Base-by-base conservation (phyloP, 192 early-diverging fungal species). In the Podila minutissima region DNA sequence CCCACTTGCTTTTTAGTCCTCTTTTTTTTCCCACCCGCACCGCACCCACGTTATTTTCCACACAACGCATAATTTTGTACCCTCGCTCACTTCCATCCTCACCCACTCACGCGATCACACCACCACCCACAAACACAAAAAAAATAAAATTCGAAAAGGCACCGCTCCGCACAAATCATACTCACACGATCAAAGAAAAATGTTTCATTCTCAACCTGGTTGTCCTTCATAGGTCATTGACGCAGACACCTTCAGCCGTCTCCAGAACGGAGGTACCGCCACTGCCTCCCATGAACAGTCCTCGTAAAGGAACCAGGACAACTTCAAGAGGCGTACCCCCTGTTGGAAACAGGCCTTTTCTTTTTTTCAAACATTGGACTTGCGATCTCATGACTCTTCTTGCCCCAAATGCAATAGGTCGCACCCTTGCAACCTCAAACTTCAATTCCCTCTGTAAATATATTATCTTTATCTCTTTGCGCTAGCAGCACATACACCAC, bases 171-270 rank as follows among this genome's bases (percentile, higher is more conserved):
- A 46, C 41, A 46, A 46, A 46, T 41, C 38, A 17, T 32, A 17
- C 28, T 60, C 59, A 60, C 59, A 31, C 59, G 31, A 60, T 60
- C 31, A 60, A 60, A 5, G 28, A 24, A 60, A 31, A 19, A n/a
- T 58, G 26, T 26, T 58, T 58, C 55, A 58, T 58, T 58, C 3
- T 19, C 1, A 24, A 5, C 5, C 22, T 33, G 33, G 38, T 12
- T 41, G 15, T 46, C 41, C 3, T 1, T 17, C 41, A 49, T 46
- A 79, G 76, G 66, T 79, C 58, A 79, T 72, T 66, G 70, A 79
- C 32, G 76, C 76, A 20, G 70, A 71, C 29, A 31, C 76, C 5
- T 79, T 79, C 66, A 55, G 37, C 53, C 66, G 33, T 35, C 65
- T 79, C 13, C 76, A 72, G 32, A 72, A 71, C 55, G 22, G 26